These are phyloP conservation scores for Xylaria intraflava DNA, from an alignment of 495 filamentous ascomycete species.

Conservation along the genomic window DNA sequence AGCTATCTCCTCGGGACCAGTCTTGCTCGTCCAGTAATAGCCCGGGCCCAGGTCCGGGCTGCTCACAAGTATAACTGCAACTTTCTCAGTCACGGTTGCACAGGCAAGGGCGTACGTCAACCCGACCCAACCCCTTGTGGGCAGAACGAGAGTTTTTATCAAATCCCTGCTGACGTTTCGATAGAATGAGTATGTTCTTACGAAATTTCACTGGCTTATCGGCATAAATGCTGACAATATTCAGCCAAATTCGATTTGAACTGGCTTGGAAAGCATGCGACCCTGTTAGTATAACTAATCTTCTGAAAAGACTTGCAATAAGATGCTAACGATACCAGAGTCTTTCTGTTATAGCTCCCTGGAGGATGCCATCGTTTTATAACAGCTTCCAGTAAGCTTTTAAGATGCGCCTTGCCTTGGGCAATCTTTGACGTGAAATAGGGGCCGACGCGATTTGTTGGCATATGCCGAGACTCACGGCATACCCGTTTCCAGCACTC, in stretches of 20 bases:
- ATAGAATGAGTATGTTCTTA: constrained; percentile 12
- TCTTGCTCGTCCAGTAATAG: constrained; percentile 73
- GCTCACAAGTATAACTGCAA: constrained; percentile 58
- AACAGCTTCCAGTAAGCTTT: constrained; percentile 51
- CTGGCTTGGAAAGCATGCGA: constrained; percentile 58
- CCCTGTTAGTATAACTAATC: constrained; percentile 18
- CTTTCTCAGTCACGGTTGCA: constrained; percentile 63
- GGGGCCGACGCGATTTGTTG: constrained; percentile 67
- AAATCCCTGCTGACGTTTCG: background rate
- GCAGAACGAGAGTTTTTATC: no score
- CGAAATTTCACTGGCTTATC: background rate
- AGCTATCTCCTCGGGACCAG: constrained; percentile 62
- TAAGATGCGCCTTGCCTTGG: background rate
- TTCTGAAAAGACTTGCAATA: background rate
- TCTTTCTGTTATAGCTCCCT: constrained; percentile 58
- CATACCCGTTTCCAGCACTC: constrained; percentile 71
- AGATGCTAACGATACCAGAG: constrained; percentile 47
- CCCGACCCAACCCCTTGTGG: background rate
- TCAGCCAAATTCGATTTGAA: constrained; percentile 71
- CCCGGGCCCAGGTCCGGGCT: constrained; percentile 62
- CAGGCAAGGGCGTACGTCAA: constrained; percentile 55
- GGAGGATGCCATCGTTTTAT: constrained; percentile 71
- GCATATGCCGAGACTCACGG: constrained; percentile 62
- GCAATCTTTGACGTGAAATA: background rate
- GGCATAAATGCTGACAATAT: constrained; percentile 29